Conservation (phyloP, 371 early-diverging fungal species). For the Mucor irregularis region DNA sequence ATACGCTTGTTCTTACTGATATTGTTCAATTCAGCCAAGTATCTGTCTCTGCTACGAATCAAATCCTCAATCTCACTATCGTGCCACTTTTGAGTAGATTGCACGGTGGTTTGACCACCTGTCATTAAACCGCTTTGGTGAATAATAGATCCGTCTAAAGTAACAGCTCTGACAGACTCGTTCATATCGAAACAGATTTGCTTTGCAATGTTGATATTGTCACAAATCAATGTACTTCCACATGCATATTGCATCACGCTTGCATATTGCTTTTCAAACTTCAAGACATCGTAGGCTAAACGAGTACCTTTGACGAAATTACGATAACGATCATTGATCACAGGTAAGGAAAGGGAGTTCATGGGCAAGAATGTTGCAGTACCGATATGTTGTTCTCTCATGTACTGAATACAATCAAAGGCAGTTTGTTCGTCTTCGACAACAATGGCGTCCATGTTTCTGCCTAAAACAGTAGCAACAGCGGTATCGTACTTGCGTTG, state of each 20-base stretch:
- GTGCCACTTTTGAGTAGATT: constrained; percentile 77
- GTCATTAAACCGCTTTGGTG: constrained; percentile 97
- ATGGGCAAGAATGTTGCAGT: constrained; percentile 95
- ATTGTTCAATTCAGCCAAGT: constrained; percentile 71
- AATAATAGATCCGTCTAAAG: constrained; percentile 92
- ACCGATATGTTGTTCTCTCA: constrained; percentile 93
- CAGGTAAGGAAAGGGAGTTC: constrained; percentile 72
- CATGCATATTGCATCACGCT: constrained; percentile 87
- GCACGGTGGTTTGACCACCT: constrained; percentile 66
- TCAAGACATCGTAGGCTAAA: constrained; percentile 86
- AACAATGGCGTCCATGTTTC: constrained; percentile 80
- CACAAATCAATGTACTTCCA: constrained; percentile 88
- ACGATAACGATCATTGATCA: constrained; percentile 82
- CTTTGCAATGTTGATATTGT: constrained; percentile 82
- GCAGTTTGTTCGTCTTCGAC: constrained; percentile 80
- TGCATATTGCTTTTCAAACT: constrained; percentile 79
- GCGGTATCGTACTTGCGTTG: constrained; percentile 93
- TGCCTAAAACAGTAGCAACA: constrained; percentile 76
- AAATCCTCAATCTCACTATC: constrained; percentile 79
- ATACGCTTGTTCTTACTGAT: constrained; percentile 72
- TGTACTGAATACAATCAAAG: constrained; percentile 83
- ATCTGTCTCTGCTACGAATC: constrained; percentile 67
- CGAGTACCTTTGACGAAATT: constrained; percentile 75
- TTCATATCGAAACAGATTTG: constrained; percentile 80
- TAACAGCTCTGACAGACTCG: constrained; percentile 88